A percentile compares a stretch with the other conserved stretches of the same genome.
Conservation (phyloP, 129 eudicot genomes). For the Glebionis coronaria region DNA sequence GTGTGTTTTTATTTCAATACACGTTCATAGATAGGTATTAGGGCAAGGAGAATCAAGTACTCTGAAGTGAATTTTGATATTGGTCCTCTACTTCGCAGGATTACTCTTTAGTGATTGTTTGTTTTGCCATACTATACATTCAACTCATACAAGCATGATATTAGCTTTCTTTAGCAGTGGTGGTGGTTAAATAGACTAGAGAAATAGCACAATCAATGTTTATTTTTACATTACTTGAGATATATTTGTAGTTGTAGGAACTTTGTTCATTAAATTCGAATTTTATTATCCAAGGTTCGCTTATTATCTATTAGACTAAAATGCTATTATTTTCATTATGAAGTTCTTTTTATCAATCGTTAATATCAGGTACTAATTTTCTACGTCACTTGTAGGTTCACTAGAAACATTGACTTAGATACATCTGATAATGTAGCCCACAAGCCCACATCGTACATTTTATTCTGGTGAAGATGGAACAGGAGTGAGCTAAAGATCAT, state of each 20-base stretch:
- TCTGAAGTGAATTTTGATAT: conserved; percentile 29
- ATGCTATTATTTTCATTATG: too few relatives aligned
- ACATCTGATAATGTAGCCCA: too few relatives aligned
- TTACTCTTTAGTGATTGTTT: background rate
- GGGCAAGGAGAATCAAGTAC: conserved; percentile 69
- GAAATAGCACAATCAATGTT: conserved; percentile 12
- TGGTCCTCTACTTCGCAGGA: background rate
- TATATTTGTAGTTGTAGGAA: conserved; percentile 21
- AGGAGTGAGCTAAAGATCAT: conserved; percentile 79
- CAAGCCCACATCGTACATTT: conserved; percentile 75
- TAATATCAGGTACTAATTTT: too few relatives aligned
- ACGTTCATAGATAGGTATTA: conserved; percentile 79
- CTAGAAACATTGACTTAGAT: too few relatives aligned
- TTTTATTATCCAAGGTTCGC: background rate
- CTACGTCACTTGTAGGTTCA: too few relatives aligned
- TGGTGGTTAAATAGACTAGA: conserved; percentile 6
- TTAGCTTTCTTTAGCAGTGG: background rate
- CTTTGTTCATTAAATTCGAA: conserved; percentile 15
- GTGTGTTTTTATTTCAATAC: conserved; percentile 44
- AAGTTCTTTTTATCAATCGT: too few relatives aligned
- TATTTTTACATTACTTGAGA: conserved; percentile 12
- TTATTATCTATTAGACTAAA: too few relatives aligned
- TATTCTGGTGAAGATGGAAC: conserved; percentile 77
- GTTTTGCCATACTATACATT: background rate
- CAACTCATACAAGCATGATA: background rate